phyloP scores from a whole-genome alignment of 768 basidiomycete species.

The Nidularia pulvinata region DNA sequence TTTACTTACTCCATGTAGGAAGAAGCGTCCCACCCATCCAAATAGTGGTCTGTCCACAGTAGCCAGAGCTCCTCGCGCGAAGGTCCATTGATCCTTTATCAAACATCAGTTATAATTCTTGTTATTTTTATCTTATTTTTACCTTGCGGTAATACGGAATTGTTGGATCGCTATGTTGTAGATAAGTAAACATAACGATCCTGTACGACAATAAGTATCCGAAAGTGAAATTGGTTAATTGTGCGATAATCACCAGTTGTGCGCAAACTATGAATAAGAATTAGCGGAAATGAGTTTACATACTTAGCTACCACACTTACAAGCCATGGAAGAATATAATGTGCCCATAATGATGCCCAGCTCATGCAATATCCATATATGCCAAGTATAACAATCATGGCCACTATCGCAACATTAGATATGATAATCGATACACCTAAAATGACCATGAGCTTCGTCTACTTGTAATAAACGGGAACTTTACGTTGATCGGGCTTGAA shows the following conservation, averaged over 20 bases:
- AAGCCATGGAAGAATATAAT: conserved; percentile 51
- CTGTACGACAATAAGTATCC: conserved; percentile 15
- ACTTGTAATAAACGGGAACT: conserved; percentile 2
- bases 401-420: conserved; percentile 38
- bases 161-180: conserved; percentile 61
- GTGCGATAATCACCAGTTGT: conserved; percentile 41
- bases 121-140: not conserved
- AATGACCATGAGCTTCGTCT: not conserved
- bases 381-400: conserved; percentile 32
- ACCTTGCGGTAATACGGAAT: conserved; percentile 59
- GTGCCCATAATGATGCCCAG: conserved; percentile 27
- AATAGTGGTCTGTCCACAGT: conserved; percentile 62
- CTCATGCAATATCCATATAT: conserved; percentile 24
- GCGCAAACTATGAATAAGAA: conserved; percentile 31
- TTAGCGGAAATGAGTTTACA: not conserved
- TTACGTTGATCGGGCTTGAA: conserved; percentile 46
- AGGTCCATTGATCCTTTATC: conserved; percentile 50
- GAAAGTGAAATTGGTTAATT: no score
- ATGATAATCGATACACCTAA: conserved; percentile 32
- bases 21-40: conserved; percentile 57
- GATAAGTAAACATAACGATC: conserved; percentile 63
- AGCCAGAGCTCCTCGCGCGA: conserved; percentile 55
- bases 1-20: conserved; percentile 48
- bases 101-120: not conserved
- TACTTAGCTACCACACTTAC: conserved; percentile 19